These are phyloP conservation scores for Exserohilum rostratum DNA, from an alignment of 2,329 filamentous ascomycete genomes.

Conservation along the genomic window DNA sequence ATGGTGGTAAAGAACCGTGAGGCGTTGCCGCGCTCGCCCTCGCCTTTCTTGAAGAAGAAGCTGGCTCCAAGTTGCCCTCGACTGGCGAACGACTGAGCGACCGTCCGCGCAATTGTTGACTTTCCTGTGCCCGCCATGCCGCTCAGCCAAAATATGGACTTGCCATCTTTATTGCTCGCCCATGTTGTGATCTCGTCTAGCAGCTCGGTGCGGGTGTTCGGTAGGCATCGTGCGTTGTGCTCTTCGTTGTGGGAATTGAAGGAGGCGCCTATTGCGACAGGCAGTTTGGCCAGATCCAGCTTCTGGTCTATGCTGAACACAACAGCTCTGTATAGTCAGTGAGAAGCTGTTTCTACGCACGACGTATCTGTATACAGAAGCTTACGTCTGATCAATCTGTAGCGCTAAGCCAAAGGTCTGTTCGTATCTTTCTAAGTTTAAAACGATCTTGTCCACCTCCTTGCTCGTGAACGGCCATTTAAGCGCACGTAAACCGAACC, in stretches of 20 bases:
- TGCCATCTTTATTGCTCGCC: conserved; percentile 18
- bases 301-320: conserved; percentile 15
- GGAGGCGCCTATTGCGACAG: conserved; percentile 20
- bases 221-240: conserved; percentile 26
- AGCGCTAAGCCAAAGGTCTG: conserved; percentile 38
- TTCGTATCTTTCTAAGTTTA: conserved; percentile 34
- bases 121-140: background rate
- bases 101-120: conserved; percentile 22
- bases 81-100: conserved; percentile 21
- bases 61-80: conserved; percentile 13
- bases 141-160: conserved; percentile 39
- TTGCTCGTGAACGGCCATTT: conserved; percentile 51
- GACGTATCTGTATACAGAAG: conserved; percentile 25
- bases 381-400: conserved; percentile 46
- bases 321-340: conserved; percentile 7
- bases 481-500: conserved; percentile 43
- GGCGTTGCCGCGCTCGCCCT: conserved; percentile 12
- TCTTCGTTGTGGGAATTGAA: conserved; percentile 5
- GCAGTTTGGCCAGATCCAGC: conserved; percentile 20
- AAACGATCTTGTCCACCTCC: conserved; percentile 38
- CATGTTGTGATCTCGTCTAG: conserved; percentile 30
- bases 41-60: conserved; percentile 20
- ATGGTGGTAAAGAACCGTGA: conserved; percentile 25
- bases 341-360: conserved; percentile 6
- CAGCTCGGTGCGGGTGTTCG: conserved; percentile 31